These are phyloP conservation scores for Rhypophila decipiens DNA, from an alignment of 495 filamentous ascomycete genomes.

Conservation along the genomic window DNA sequence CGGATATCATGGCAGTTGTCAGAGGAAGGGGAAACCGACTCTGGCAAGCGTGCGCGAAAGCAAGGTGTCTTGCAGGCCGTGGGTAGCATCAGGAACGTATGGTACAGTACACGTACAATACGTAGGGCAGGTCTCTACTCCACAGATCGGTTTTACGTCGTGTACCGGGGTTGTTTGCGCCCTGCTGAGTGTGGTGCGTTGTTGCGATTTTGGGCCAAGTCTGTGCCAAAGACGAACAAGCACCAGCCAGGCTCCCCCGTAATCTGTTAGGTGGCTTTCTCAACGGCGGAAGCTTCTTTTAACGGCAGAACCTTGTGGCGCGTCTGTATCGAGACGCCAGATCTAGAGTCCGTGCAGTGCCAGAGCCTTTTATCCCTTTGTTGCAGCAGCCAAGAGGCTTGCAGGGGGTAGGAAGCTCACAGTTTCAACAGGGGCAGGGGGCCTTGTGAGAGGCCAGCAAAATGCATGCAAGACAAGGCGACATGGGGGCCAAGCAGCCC, in stretches of 20 bases:
- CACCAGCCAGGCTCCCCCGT: slow-evolving; percentile 11
- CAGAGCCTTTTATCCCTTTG: slow-evolving; percentile 3
- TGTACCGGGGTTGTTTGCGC: no score
- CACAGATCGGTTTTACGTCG: no score
- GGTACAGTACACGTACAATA: no score
- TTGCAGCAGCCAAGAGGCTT: not conserved
- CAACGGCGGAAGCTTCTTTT: slow-evolving; percentile 24
- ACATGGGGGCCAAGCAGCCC: slow-evolving; percentile 11
- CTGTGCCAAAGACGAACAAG: slow-evolving; percentile 16
- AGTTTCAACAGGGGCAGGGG: slow-evolving; percentile 23
- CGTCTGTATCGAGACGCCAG: slow-evolving; percentile 13
- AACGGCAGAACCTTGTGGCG: slow-evolving; percentile 10
- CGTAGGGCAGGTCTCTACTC: no score
- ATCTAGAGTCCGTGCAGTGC: slow-evolving; percentile 20
- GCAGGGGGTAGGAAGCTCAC: slow-evolving; percentile 16
- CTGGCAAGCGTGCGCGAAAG: slow-evolving; percentile 16
- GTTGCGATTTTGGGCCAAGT: no score
- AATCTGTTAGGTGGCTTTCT: slow-evolving; percentile 14
- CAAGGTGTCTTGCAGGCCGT: slow-evolving; percentile 24
- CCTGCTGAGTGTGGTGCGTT: slow-evolving; percentile 6
- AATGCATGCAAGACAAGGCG: slow-evolving; percentile 10
- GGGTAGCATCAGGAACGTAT: slow-evolving; percentile 24
- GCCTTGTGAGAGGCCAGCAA: slow-evolving; percentile 2
- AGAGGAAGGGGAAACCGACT: slow-evolving; percentile 10
- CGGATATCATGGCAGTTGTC: no score